Evolutionary conservation across 805 yeast genomes (phyloP), one percentile per base, ranked within the genome.

Genomic region (Yarrowia deformans): DNA sequence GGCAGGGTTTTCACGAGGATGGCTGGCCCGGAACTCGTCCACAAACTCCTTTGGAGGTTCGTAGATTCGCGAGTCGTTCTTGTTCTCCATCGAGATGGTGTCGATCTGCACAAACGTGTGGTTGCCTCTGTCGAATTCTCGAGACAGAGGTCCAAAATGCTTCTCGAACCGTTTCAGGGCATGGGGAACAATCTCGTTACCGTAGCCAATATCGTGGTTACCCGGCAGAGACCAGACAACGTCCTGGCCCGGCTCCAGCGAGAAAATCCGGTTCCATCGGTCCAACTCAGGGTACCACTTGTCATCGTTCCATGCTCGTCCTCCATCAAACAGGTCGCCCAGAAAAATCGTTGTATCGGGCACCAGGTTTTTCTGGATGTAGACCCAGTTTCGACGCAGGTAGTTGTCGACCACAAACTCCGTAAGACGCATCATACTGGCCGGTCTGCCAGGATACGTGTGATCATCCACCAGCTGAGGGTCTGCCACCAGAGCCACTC

Each of bases 181-280:
- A 0, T 81, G 78, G 34, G 83, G 82, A 18, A 86, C 81, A 16
- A 95, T 86, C 0, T 87, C 86, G 70, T 88, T 85, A 37, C 95
- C 97, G 79, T 90, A 94, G 0, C 99, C 99, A 72, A 96, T 91
- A 76, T 95, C 99, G 77, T 95, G 99, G 76, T 95, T 95, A 1
- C 99, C 99, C 0, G 97, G 97, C 40, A 85, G 73, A n/a, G 83
- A 79, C 81, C 80, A 77, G 19, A 81, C 72, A 2, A 83, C 81
- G 52, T 77, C 76, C 64, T 85, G 80, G 68, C 81, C 79, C n/a
- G 83, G 79, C 69, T 82, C 82, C 70, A 81, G 79, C 8, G 90
- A 88, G 77, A 90, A 94, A 4, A 95, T 85, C 1, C 77, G 71
- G 72, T 86, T 83, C 77, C 90, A 95, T 67, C 99, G 80, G 23